phyloP scores from a whole-genome alignment of 2,329 filamentous ascomycete species.

The Pseudocercospora vitis region DNA sequence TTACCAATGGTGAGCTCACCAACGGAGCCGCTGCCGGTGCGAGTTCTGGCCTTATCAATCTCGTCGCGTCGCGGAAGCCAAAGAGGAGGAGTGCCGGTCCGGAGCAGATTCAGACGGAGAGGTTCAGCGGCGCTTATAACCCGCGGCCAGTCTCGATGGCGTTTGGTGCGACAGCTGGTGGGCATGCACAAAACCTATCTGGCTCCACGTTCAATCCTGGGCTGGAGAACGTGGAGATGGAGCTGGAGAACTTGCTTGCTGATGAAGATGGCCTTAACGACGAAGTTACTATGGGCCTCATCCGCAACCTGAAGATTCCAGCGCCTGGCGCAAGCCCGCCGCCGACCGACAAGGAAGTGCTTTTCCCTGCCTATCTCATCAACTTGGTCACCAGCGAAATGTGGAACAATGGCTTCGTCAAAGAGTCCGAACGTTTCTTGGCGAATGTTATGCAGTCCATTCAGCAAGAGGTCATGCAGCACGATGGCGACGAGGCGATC shows the following conservation, averaged over 20 bases:
- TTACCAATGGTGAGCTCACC: conserved; percentile 62
- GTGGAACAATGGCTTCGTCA: conserved; percentile 99
- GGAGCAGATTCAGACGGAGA: conserved; percentile 80
- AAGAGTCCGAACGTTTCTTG: conserved; percentile 97
- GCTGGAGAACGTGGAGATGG: conserved; percentile 88
- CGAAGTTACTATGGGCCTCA: conserved; percentile 93
- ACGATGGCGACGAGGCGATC: conserved; percentile 94
- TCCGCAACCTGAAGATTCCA: conserved; percentile 94
- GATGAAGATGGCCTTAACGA: conserved; percentile 96
- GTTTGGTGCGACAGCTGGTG: conserved; percentile 61
- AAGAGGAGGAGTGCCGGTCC: conserved; percentile 90
- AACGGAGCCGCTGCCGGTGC: conserved; percentile 58
- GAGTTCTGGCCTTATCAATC: conserved; percentile 82
- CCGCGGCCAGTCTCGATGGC: conserved; percentile 97
- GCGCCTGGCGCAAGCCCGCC: conserved; percentile 81
- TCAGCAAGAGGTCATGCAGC: conserved; percentile 98
- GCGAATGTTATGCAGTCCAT: conserved; percentile 99
- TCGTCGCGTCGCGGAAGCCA: conserved; percentile 95
- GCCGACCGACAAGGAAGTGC: conserved; percentile 95
- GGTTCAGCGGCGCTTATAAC: conserved; percentile 90
- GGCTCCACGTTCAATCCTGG: conserved; percentile 76
- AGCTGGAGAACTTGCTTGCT: conserved; percentile 88
- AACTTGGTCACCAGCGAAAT: conserved; percentile 99
- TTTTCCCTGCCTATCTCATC: conserved; percentile 98
- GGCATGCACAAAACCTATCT: conserved; percentile 68